Percentiles rank a stretch among this genome's conserved stretches.
Conservation (phyloP, 805 yeast genomes). For the Maudiozyma pseudohumilis region DNA sequence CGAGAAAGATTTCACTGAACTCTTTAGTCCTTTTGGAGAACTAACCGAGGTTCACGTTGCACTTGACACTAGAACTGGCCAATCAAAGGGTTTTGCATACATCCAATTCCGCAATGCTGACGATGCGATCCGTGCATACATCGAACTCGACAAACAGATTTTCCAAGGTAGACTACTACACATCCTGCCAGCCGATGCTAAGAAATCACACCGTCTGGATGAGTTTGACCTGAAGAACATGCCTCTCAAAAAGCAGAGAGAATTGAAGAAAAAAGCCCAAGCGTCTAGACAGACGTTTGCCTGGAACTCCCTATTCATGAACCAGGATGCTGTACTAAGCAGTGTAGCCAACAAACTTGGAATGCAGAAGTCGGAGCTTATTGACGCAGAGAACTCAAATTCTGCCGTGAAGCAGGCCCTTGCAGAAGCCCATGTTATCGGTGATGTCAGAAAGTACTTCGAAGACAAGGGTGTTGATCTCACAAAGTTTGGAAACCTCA, state of each 20-base stretch:
- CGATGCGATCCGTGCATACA: slow-evolving; percentile 70
- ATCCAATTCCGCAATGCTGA: slow-evolving; percentile 56
- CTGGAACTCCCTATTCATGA: slow-evolving; percentile 92
- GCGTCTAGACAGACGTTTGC: slow-evolving; percentile 83
- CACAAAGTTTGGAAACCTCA: slow-evolving; percentile 46
- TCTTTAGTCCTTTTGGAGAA: slow-evolving; percentile 61
- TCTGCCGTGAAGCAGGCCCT: slow-evolving; percentile 95
- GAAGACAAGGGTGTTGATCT: slow-evolving; percentile 80
- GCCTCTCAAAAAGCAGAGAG: slow-evolving; percentile 86
- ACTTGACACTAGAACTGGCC: slow-evolving; percentile 78
- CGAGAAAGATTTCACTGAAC: slow-evolving; percentile 62
- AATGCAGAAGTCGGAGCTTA: slow-evolving; percentile 66
- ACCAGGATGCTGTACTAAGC: slow-evolving; percentile 82
- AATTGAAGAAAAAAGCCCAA: slow-evolving; percentile 69
- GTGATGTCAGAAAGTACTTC: slow-evolving; percentile 80
- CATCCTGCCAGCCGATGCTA: slow-evolving; percentile 74
- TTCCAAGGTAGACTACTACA: slow-evolving; percentile 92
- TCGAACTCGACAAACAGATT: slow-evolving; percentile 70
- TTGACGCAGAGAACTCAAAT: slow-evolving; percentile 77
- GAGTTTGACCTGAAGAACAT: slow-evolving; percentile 85
- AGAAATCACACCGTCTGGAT: slow-evolving; percentile 73
- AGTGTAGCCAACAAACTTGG: slow-evolving; percentile 83
- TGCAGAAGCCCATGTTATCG: slow-evolving; percentile 93
- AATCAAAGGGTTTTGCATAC: slow-evolving; percentile 89
- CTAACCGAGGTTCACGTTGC: slow-evolving; percentile 89